Evolutionary conservation across 2,329 filamentous ascomycete genomes (phyloP), one percentile per base, ranked within the genome.

Genomic region (Magnaporthales sp.): DNA sequence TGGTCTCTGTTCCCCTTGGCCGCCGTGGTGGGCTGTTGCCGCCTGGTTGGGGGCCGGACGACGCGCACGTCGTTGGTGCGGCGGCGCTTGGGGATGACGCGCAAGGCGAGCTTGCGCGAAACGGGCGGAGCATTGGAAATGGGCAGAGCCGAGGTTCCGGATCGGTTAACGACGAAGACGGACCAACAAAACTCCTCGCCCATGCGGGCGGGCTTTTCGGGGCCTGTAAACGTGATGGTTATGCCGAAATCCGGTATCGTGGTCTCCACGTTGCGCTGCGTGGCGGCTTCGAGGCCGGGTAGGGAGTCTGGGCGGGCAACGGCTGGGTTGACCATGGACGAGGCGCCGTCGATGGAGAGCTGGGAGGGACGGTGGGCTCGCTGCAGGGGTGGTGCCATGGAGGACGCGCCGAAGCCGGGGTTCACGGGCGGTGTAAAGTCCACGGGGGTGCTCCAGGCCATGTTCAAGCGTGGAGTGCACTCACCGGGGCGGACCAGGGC

Each of bases 161-260:
- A 86, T 63, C 89, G 86, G 75, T 94, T 95, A 70, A 92, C 89
- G 51, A 93, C 87, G 72, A 92, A 90, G 19, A 93, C 83, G 38
- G 84, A 84, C 88, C 91, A 92, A 56, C 81, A 80, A 74, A 95
- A 93, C 64, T 87, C 80, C 62, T 91, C 83, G 51, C 89, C 89
- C 0, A 87, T 83, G 67, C 80, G 81, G 27, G 91, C 80, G 66
- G 83, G 80, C 26, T 77, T 73, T 13, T 76, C 68, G 38, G 90
- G 89, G 0, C 85, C 87, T 6, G 84, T 85, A 73, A 95, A 89
- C 56, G 89, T 92, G 78, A 94, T 87, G 46, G 89, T 91, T 67
- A 94, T 85, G 67, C 90, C 90, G 64, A 91, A 85, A 68, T 89
- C 84, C 3, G 84, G 83, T 54, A 86, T 74, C 64, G 79, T 72